A percentile compares a stretch with the other conserved stretches of the same genome.
Evolutionary conservation across 2,329 filamentous ascomycete genomes (phyloP).

Genomic region (Colletotrichum sp.): DNA sequence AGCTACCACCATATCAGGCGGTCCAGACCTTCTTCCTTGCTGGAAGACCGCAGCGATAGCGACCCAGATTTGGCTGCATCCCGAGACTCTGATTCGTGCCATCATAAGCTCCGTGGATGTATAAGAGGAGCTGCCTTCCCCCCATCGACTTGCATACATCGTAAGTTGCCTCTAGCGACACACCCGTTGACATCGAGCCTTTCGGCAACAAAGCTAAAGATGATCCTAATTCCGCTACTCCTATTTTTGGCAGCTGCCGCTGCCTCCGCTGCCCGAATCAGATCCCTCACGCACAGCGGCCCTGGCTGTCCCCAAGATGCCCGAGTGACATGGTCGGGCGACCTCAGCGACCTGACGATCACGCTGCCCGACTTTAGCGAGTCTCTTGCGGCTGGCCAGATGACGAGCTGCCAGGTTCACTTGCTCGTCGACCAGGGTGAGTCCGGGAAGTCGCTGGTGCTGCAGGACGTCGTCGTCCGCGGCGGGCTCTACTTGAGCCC

Average conservation of each 20-base stretch:
- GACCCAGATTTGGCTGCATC: not conserved
- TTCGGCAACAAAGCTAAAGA: not conserved
- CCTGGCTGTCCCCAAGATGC: slow-evolving; percentile 6
- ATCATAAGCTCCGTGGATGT: not conserved
- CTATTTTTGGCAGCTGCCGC: not conserved
- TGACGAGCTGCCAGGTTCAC: slow-evolving; percentile 16
- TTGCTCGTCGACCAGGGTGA: slow-evolving; percentile 12
- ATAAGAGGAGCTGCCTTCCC: not conserved
- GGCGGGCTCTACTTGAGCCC: slow-evolving; percentile 15
- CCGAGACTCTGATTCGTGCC: not conserved
- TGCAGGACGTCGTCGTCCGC: slow-evolving; percentile 12
- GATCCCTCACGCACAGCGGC: slow-evolving; percentile 9
- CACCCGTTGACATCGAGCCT: not conserved
- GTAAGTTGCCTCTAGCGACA: not conserved
- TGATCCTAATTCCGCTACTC: not conserved
- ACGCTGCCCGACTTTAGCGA: slow-evolving; percentile 44
- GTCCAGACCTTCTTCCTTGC: not conserved
- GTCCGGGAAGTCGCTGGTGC: not conserved
- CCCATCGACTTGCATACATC: not conserved
- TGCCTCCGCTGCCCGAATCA: not conserved
- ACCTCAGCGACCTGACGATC: slow-evolving; percentile 33
- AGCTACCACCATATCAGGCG: not conserved
- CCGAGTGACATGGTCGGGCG: slow-evolving; percentile 19
- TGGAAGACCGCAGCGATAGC: not conserved
- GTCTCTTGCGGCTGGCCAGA: slow-evolving; percentile 38